Base-by-base conservation (phyloP, 1,139 yeast species). In the Geotrichum histeridarum region DNA sequence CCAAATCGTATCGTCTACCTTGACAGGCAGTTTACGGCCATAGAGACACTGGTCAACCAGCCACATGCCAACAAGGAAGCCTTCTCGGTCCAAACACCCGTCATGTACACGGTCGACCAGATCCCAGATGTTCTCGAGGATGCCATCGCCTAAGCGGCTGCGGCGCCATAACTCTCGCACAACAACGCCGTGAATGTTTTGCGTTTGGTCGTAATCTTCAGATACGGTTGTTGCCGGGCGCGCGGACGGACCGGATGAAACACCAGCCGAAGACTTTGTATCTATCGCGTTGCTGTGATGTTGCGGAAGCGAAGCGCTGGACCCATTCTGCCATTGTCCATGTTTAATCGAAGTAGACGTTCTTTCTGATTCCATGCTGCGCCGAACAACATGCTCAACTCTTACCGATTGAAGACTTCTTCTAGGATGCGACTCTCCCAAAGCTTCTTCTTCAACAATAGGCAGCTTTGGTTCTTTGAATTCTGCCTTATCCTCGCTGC, bases 1-100 rank as follows among this genome's bases (percentile, higher is more conserved):
- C 77, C 77, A 73, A 4, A 73, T 65, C 12, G 64, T 66, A 31
- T 66, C 65, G 30, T 67, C 68, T 17, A 62, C 76, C 79, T 71
- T 72, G 60, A 80, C 78, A 0, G 98, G 97, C 51, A 93, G 73
- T 68, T 93, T 93, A 39, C 96, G 76, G 0, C 98, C 98, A 66
- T 91, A 93, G n/a, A 91, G 74, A 65, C 96, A 87, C 68, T 91
- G 98, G 69, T 91, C 98, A 1, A 91, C 93, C 7, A 89, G 71
- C 98, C 98, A 91, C 88, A 86, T 89, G 0, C 96, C 99, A 12
- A 90, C 94, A 42, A 91, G 72, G 64, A 93, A 93, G 60, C 91
- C 91, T 48, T 82, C 84, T 58, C 87, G 80, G 63, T 85, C 87
- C 53, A 91, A 73, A 0, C 89, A 81, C 0, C 96, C 95, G 67